Base-by-base conservation (phyloP, 2,329 filamentous ascomycete species). In the Colletotrichum tanaceti region DNA sequence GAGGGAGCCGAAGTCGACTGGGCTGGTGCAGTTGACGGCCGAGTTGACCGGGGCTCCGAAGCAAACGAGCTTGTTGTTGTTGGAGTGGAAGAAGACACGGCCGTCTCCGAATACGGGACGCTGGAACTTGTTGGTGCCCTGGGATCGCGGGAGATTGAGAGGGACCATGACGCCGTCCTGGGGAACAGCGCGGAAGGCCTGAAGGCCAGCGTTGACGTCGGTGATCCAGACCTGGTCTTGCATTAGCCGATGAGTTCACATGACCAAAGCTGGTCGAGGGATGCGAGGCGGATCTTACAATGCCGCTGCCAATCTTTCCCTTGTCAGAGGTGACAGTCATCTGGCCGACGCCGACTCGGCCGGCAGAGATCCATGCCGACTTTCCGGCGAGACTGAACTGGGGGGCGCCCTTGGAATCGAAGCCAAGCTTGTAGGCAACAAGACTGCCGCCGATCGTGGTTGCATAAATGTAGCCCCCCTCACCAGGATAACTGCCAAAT, bases 391-490 rank as follows among this genome's bases (percentile, higher is more conserved):
- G 73, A 11, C 77, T 77, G 69, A 81, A 80, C 2, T 76, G 71
- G 11, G 79, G 79, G 0, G 32, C 58, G 49, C 67, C 67, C 5
- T 63, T 68, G 13, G 57, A 65, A 24, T 71, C 55, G 64, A 77
- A 46, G 55, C 73, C 32, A 22, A 75, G 46, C 52, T 64, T 16
- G 52, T 71, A 46, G 44, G 70, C 53, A 67, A 71, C 32, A 61
- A 73, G 39, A 73, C 71, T 57, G 62, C 74, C 57, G 73, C 76
- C 32, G 73, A 76, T 59, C 73, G 77, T 58, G 49, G 68, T 60
- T 16, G 58, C 69, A 39, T 82, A 83, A 67, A 83, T 78, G 55
- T 79, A 83, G 13, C 81, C 81, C 22, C 81, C 81, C 70, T 82
- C 81, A 1, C 77, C 70, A 1, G 81, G 81, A 65, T 82, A 82